phyloP scores from a whole-genome alignment of 2,329 filamentous ascomycete genomes.

The Paecilomyces formosus region DNA sequence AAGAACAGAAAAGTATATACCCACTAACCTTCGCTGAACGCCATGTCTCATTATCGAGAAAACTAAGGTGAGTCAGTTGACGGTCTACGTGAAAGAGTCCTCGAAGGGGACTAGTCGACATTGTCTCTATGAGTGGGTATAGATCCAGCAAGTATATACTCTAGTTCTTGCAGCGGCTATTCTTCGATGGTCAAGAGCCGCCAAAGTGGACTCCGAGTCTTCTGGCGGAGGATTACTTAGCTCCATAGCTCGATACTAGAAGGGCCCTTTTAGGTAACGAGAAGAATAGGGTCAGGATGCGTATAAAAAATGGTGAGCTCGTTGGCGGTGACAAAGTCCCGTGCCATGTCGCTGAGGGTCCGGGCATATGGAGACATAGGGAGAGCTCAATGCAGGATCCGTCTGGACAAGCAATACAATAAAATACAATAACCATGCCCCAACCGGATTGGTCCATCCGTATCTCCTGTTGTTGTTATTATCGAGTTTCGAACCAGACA shows the following conservation, averaged over 20 bases:
- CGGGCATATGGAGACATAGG: neutral
- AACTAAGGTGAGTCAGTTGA: neutral
- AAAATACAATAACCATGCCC: neutral
- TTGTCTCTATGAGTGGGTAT: neutral
- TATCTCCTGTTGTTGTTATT: neutral
- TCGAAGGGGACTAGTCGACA: neutral
- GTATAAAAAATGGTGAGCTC: neutral
- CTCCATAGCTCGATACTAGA: neutral
- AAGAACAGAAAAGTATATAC: neutral
- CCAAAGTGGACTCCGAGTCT: neutral
- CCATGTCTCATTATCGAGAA: neutral
- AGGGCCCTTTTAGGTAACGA: neutral
- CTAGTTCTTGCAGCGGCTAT: neutral
- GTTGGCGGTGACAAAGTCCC: neutral
- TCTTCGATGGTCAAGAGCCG: neutral
- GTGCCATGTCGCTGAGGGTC: neutral
- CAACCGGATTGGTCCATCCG: neutral
- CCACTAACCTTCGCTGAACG: neutral
- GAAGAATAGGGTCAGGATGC: neutral
- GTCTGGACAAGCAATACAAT: neutral
- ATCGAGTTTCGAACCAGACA: neutral
- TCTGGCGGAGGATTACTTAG: neutral
- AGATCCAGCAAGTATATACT: neutral
- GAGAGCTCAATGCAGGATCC: neutral
- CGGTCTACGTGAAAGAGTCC: neutral